These are phyloP conservation scores for Flaveria linearis DNA, from an alignment of 129 eudicot genomes.

Conservation along the genomic window DNA sequence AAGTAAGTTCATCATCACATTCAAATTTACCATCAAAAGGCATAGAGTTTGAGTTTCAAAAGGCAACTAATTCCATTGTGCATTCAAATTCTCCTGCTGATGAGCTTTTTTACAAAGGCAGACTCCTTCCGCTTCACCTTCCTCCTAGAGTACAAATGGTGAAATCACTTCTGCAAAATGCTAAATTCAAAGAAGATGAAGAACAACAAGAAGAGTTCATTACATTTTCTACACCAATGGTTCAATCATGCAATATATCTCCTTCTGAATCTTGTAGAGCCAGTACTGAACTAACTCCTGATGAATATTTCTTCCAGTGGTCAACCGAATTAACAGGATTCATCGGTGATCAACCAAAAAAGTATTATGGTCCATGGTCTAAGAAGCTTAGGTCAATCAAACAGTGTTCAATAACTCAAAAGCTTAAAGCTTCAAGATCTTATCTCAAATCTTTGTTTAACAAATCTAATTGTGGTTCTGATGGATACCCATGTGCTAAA, in stretches of 20 bases:
- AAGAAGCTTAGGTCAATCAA: conserved; percentile 67
- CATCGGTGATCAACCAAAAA: conserved; percentile 45
- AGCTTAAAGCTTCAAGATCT: conserved; percentile 73
- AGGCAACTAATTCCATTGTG: conserved; percentile 34
- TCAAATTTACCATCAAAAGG: conserved; percentile 47
- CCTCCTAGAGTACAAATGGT: conserved; percentile 73
- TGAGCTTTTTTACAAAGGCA: conserved; percentile 89
- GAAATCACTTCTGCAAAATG: conserved; percentile 47
- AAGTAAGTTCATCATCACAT: conserved; percentile 47
- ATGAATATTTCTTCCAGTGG: conserved; percentile 77
- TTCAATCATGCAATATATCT: conserved; percentile 59
- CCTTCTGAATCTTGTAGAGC: conserved; percentile 76
- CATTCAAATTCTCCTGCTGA: conserved; percentile 69
- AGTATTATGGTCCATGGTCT: conserved; percentile 56
- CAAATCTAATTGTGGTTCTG: conserved; percentile 56
- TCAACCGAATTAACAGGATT: conserved; percentile 64
- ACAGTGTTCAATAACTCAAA: conserved; percentile 51
- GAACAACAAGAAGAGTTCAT: conserved; percentile 39
- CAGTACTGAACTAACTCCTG: conserved; percentile 70
- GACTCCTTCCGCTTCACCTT: conserved; percentile 87
- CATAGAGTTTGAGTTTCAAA: conserved; percentile 88
- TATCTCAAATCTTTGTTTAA: conserved; percentile 70
- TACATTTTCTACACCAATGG: conserved; percentile 57
- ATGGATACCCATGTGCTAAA: conserved; percentile 46
- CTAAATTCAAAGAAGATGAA: conserved; percentile 30